Evolutionary conservation across 306 rosid genomes (phyloP), one percentile per base, ranked within the genome.

Genomic region (Alnus glutinosa): DNA sequence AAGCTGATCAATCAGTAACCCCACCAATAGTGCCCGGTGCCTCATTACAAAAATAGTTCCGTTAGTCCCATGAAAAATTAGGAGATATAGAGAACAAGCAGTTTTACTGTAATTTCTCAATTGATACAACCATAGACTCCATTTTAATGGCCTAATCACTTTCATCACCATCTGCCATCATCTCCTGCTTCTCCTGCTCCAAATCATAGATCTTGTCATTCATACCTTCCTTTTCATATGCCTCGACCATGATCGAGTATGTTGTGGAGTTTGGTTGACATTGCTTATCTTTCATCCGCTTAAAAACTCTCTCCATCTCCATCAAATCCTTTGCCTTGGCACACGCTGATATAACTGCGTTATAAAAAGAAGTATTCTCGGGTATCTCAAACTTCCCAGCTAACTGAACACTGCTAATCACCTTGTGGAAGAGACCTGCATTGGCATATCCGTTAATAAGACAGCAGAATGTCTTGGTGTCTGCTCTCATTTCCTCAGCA

Each of bases 401-500:
- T 86, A 93, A 81, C 75, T 85, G 88, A 78, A 93, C 96, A 9
- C 85, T 80, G 87, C 92, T 79, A 59, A 93, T 87, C 69, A 91
- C 99, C 88, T 93, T 93, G 79, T 96, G 97, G 85, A 96, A 96
- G 81, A 90, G 94, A 78, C 97, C 96, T n/a, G 96, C 99, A 76
- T 89, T 93, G 59, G 99, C 94, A 84, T 88, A 96, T 49, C 99
- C 99, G 34, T 89, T 90, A 76, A 96, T 88, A 73, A 96, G 96
- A 91, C 97, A 96, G 87, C 94, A 93, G 87, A 91, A 91, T 44
- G 98, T 96, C 84, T 91, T 96, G 77, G 96, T 89, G 87, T 96
- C 99, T 46, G 97, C 92, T 81, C 82, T 88, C 99, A 93, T 96
- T 79, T 89, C 90, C 90, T 93, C 99, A 1, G 97, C 84, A 59